Base-by-base conservation (phyloP, 1,284 basidiomycete genomes). In the Ceratobasidium theobromae region DNA sequence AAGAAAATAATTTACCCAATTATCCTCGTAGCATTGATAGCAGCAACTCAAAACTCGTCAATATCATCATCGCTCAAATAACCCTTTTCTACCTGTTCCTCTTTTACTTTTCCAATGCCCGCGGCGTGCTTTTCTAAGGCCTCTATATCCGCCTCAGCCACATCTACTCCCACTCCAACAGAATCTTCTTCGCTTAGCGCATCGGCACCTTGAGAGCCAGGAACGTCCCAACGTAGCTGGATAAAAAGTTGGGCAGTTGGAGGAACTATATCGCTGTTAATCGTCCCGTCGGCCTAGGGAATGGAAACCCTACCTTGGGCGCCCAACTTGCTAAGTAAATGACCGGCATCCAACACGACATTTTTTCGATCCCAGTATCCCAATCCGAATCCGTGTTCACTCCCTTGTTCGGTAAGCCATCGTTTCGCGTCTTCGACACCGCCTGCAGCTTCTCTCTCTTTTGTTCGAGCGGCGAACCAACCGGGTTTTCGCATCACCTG, bases 401-500 rank as follows among this genome's bases (percentile, higher is more conserved):
- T 38, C 3, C 35, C 58, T 6, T 30, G 41, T n/a, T 68, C 53
- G 21, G 77, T 74, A 18, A 89, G 73, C 89, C 88, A 90, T 41
- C 75, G 74, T 54, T 79, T 78, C 0, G 84, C 81, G 71, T 84
- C 81, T 48, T 79, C 76, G 30, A 89, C 79, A 9, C 80, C 83
- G 55, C 83, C 84, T 75, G 80, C 81, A 0, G 84, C 84, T 11
- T 82, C 81, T 66, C 83, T 80, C 71, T 84, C 82, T 70, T 77
- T 80, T 28, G 77, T 77, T 12, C 85, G 76, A 46, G 76, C 76
- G 21, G 86, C 84, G 71, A 92, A 91, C 75, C 87, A 91, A 16
- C 81, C 80, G 1, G 89, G 89, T 74, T 92, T 92, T 75, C 78
- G 86, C 18, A 93, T 79, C 73, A 90, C 93, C 75, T 98, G 95